phyloP scores from a whole-genome alignment of 1,139 yeast species.

The Geotrichum cucujoidarum region DNA sequence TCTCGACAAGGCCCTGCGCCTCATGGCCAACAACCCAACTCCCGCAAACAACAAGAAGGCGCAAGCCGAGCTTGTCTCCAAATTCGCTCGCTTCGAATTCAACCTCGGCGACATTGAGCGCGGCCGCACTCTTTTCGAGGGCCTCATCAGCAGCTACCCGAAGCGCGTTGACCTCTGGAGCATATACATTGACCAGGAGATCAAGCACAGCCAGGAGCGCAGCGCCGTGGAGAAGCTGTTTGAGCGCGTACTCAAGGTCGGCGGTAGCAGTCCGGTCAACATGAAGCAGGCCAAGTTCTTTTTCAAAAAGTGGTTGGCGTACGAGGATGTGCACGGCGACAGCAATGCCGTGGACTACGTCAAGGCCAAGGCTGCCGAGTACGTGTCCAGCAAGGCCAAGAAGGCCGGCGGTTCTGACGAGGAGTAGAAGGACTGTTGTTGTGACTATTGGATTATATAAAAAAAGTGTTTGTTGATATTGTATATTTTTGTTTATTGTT shows the following conservation, averaged over 20 bases:
- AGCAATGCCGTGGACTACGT: constrained; percentile 73
- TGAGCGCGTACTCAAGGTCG: constrained; percentile 55
- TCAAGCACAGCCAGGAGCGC: constrained; percentile 55
- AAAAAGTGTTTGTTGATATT: no score
- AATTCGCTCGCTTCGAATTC: constrained; percentile 86
- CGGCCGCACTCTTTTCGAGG: constrained; percentile 92
- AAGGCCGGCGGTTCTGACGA: constrained; percentile 1
- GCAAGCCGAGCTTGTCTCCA: constrained; percentile 43
- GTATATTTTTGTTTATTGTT: no score
- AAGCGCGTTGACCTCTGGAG: constrained; percentile 93
- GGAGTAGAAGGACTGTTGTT: no score
- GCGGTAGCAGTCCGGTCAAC: constrained; percentile 30
- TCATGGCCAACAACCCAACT: constrained; percentile 11
- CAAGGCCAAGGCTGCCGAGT: constrained; percentile 87
- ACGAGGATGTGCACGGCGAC: constrained; percentile 67
- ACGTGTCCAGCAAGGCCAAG: constrained; percentile 38
- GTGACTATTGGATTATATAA: no score
- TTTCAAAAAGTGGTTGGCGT: constrained; percentile 85
- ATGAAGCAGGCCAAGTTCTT: constrained; percentile 92
- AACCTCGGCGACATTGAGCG: constrained; percentile 85
- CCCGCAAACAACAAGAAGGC: constrained; percentile 12
- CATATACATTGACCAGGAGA: constrained; percentile 89
- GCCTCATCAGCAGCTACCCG: constrained; percentile 82
- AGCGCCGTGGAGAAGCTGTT: constrained; percentile 66
- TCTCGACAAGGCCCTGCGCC: constrained; percentile 15